Evolutionary conservation across 805 yeast genomes (phyloP).

Genomic region (Cephaloascus albidus): DNA sequence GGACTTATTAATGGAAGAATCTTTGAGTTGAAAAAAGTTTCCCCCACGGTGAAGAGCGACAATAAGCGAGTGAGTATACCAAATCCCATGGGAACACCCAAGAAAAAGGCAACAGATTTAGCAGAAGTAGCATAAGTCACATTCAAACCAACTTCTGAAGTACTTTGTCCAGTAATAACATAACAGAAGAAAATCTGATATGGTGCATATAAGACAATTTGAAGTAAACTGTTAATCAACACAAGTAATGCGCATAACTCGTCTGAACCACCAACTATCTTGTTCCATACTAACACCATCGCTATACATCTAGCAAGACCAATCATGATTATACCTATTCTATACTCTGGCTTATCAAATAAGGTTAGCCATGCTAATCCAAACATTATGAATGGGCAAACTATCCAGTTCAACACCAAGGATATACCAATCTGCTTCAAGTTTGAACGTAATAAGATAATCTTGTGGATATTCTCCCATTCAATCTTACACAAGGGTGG

Average conservation of each 20-base stretch:
- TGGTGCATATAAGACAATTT: constrained; percentile 45
- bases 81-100: constrained; percentile 42
- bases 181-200: constrained; percentile 37
- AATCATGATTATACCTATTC: constrained; percentile 49
- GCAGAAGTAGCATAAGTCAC: constrained; percentile 31
- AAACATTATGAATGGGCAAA: constrained; percentile 48
- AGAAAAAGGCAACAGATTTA: constrained; percentile 38
- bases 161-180: constrained; percentile 23
- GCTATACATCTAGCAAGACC: constrained; percentile 56
- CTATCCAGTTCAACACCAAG: constrained; percentile 41
- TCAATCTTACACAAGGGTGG: constrained; percentile 47
- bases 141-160: constrained; percentile 2
- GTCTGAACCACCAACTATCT: constrained; percentile 42
- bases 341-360: constrained; percentile 35
- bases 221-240: constrained; percentile 38
- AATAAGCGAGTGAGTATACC: constrained; percentile 33
- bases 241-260: constrained; percentile 45
- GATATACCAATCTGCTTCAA: constrained; percentile 24
- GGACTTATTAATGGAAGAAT: constrained; percentile 35
- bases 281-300: constrained; percentile 53
- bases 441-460: constrained; percentile 5
- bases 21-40: constrained; percentile 17
- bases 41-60: constrained; percentile 16
- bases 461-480: constrained; percentile 31
- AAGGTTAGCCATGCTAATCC: constrained; percentile 45